These are phyloP conservation scores for Eucommia ulmoides DNA, from an alignment of 257 asterid species.

Conservation along the genomic window DNA sequence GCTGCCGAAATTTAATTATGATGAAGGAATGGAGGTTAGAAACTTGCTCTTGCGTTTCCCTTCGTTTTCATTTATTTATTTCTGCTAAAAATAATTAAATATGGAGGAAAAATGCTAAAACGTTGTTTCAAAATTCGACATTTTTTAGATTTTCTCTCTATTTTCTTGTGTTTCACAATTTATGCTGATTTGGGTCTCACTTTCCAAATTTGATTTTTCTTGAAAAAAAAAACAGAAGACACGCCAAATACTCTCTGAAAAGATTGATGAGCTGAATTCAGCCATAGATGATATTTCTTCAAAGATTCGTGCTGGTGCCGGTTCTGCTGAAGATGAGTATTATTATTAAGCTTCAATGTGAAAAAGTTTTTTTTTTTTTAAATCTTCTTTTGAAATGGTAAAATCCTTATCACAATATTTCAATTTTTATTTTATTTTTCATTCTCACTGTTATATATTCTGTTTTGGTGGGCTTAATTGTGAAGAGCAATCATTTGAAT, in stretches of 20 bases:
- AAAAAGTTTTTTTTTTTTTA: too few species aligned
- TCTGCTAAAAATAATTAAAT: not conserved
- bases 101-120: not conserved
- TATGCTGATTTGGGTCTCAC: too few species aligned
- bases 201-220: too few species aligned
- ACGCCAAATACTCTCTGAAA: constrained; percentile 68
- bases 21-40: constrained; percentile 83
- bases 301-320: constrained; percentile 39
- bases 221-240: constrained; percentile 56
- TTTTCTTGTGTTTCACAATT: not conserved
- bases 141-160: not conserved
- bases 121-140: not conserved
- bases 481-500: too few species aligned
- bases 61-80: not conserved
- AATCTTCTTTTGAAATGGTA: too few species aligned
- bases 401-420: too few species aligned
- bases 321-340: constrained; percentile 42
- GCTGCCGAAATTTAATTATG: constrained; percentile 75
- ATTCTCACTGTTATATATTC: too few species aligned
- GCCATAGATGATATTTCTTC: constrained; percentile 68
- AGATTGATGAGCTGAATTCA: constrained; percentile 72
- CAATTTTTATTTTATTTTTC: too few species aligned
- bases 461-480: too few species aligned
- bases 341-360: too few species aligned
- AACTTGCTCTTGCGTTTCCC: not conserved